These are phyloP conservation scores for Colletotrichum sansevieriae DNA, from an alignment of 2,329 filamentous ascomycete species.

Conservation along the genomic window DNA sequence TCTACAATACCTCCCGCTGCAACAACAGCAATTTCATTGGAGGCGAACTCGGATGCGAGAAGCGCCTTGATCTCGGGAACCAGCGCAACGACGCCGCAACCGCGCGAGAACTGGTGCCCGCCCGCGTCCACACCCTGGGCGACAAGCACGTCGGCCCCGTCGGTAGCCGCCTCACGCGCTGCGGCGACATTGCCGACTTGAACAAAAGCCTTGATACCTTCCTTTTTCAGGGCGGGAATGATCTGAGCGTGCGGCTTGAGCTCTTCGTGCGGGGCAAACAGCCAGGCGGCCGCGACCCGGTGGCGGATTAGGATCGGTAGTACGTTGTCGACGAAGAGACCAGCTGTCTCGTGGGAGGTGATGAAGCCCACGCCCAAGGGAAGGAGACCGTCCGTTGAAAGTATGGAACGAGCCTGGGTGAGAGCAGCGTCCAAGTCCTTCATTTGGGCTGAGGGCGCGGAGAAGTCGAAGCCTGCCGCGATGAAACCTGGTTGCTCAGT, in stretches of 20 bases:
- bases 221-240: constrained; percentile 51
- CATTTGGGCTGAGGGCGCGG: constrained; percentile 49
- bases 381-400: constrained; percentile 48
- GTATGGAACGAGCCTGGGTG: constrained; percentile 46
- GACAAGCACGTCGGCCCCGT: constrained; percentile 70
- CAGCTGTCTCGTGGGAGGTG: constrained; percentile 61
- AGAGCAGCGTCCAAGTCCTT: constrained; percentile 51
- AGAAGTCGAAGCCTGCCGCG: constrained; percentile 49
- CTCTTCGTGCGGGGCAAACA: constrained; percentile 70
- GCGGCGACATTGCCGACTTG: constrained; percentile 72
- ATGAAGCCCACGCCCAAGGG: constrained; percentile 74
- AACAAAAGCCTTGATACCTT: constrained; percentile 65
- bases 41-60: constrained; percentile 54
- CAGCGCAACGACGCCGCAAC: constrained; percentile 67
- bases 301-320: constrained; percentile 65
- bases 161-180: constrained; percentile 61
- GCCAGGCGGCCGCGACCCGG: constrained; percentile 72
- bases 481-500: constrained; percentile 50
- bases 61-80: constrained; percentile 69
- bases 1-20: constrained; percentile 73
- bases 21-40: constrained; percentile 56
- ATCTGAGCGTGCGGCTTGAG: constrained; percentile 54
- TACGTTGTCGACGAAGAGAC: constrained; percentile 56
- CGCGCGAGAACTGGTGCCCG: constrained; percentile 70
- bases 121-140: constrained; percentile 75